Evolutionary conservation across 192 early-diverging fungal genomes (phyloP), one percentile per base, ranked within the genome.

Genomic region (Podila epigama): DNA sequence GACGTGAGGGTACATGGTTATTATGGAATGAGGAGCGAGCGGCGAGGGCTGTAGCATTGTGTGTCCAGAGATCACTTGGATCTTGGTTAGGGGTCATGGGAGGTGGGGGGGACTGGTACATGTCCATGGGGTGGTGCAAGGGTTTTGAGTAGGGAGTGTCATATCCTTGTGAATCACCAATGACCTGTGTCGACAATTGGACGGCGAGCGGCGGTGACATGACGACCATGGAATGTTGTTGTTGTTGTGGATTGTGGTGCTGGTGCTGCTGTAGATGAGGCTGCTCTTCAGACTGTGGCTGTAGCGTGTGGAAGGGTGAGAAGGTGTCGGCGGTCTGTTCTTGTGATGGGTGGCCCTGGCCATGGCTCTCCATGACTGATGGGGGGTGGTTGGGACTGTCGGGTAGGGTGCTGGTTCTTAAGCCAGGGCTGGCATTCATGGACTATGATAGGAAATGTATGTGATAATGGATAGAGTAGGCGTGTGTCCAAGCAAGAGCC

Each of bases 221-320:
- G 44, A 48, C 44, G n/a, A 48, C 44, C 44, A 48, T 48, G n/a
- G 44, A 22, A 22, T 48, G 44, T 48, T 48, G 44, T 48, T 48
- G 44, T 22, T 48, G 44, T 5, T 48, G 25, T 48, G n/a, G 44
- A 48, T 48, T 18, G 20, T 48, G 44, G 1, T 48, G 44, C 15
- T 48, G 44, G 44, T 48, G 44, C 25, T 48, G 44, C n/a, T 48
- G 44, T 20, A 22, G 44, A 0, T 48, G 44, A 7, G n/a, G 44
- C 5, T 48, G 44, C 5, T 48, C n/a, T 48, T 22, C n/a, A 22
- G 6, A 13, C 13, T 39, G 37, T 42, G 6, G 37, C 13, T 39
- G 37, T 39, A 9, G 37, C 13, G 6, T 6, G 6, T 39, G 37
- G 37, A 13, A 13, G 6, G 6, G 37, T n/a, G n/a, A n/a, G n/a